phyloP scores from a whole-genome alignment of 352 stramenopile genomes.

The Blastocystis sp. region DNA sequence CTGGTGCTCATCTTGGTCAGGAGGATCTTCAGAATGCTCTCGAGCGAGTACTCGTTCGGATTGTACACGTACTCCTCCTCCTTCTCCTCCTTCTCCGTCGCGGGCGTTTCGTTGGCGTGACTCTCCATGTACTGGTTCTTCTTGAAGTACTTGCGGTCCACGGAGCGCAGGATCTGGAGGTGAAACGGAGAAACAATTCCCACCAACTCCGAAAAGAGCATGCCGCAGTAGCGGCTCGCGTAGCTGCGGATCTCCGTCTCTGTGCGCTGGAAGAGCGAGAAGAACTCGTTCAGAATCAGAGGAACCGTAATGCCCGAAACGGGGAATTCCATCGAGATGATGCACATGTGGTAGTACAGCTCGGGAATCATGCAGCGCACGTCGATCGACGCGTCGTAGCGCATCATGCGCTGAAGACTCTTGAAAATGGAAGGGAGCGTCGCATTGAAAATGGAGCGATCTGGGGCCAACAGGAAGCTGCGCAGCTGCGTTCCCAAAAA shows the following conservation, averaged over 20 bases:
- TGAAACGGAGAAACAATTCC: not conserved
- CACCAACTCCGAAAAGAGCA: slow-evolving; percentile 57
- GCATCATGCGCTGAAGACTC: slow-evolving; percentile 22
- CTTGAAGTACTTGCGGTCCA: slow-evolving; percentile 30
- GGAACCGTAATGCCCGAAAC: slow-evolving; percentile 18
- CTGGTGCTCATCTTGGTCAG: slow-evolving; percentile 52
- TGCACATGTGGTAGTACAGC: slow-evolving; percentile 17
- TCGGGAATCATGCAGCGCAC: slow-evolving; percentile 30
- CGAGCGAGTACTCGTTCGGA: slow-evolving; percentile 39
- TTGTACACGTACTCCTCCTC: slow-evolving; percentile 7
- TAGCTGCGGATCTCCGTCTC: slow-evolving; percentile 30
- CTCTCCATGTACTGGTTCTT: slow-evolving; percentile 27
- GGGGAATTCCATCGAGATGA: slow-evolving; percentile 2
- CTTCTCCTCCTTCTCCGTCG: not conserved
- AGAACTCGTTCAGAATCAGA: slow-evolving; percentile 53
- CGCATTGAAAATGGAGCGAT: not conserved
- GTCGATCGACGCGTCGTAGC: not conserved
- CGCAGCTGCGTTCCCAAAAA: slow-evolving; percentile 21
- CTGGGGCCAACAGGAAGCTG: not conserved
- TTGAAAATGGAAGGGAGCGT: slow-evolving; percentile 24
- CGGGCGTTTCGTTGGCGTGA: not conserved
- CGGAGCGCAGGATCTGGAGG: slow-evolving; percentile 1
- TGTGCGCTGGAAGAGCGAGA: not conserved
- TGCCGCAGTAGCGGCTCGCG: slow-evolving; percentile 29
- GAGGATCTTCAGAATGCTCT: slow-evolving; percentile 41